Evolutionary conservation across 2,329 filamentous ascomycete genomes (phyloP), one percentile per base, ranked within the genome.

Genomic region (Ilyonectria robusta): DNA sequence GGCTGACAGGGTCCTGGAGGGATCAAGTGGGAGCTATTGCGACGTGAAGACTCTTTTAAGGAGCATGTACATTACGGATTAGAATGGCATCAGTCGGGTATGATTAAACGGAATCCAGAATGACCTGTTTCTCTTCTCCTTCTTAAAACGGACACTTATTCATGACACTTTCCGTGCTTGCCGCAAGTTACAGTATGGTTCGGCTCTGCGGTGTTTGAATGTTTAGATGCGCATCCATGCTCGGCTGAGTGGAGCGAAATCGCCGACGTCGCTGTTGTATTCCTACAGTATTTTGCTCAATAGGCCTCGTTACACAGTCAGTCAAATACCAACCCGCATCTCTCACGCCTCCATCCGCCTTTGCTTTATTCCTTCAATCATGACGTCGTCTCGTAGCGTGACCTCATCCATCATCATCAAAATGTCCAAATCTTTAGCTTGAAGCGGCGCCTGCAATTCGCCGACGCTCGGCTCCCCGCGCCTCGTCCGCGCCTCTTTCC

Each of bases 11-110:
- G 48, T 35, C 46, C 15, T 19, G 31, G 35, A 23, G 21, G 31
- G 29, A 31, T 51, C 26, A 26, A 35, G 29, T 33, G 55, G 3
- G 23, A 46, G 31, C 29, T 47, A 29, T 4, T 23, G 15, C 17
- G 19, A 58, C 37, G 62, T 19, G 48, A 55, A 59, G 53, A 67
- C 67, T 68, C 68, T 17, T 15, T 26, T 40, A 57, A 23, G 50
- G 71, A 73, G 72, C 71, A 54, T 76, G 73, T 75, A 75, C 54
- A 75, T 66, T 67, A 73, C 59, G 29, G 44, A 33, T 48, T 44
- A 55, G 35, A 48, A 26, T 40, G 57, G 60, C 44, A 56, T 19
- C 48, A 51, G 33, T 44, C 55, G 37, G 44, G 13, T 64, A 59
- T 64, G 42, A 67, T 15, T 60, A 59, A 46, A 26, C 19, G 48